Percentiles rank a stretch among this genome's conserved stretches.
phyloP scores from a whole-genome alignment of 371 early-diverging fungal species.

The Mortierella sp. region DNA sequence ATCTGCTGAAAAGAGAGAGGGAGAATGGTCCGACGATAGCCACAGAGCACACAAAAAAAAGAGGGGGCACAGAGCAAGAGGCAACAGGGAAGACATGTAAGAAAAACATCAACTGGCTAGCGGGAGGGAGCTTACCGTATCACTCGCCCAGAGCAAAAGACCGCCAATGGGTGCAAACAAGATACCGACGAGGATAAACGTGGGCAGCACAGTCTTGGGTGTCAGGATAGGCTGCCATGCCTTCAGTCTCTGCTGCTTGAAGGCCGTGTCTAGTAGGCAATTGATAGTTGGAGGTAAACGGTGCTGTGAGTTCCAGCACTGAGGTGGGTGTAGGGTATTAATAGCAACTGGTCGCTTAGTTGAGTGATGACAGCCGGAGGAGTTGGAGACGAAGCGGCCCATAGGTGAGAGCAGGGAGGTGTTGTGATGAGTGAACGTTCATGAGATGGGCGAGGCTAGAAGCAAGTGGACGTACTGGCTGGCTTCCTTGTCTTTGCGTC shows the following conservation, averaged over 20 bases:
- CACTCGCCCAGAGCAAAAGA: constrained; percentile 78
- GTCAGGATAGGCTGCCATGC: constrained; percentile 99
- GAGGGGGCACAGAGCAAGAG: neutral
- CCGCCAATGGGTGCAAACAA: constrained; percentile 95
- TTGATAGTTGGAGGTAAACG: too few species aligned
- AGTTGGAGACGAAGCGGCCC: too few species aligned
- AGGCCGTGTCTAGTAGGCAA: constrained; percentile 83
- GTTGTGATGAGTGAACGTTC: neutral
- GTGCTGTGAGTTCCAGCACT: too few species aligned
- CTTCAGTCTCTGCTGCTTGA: constrained; percentile 97
- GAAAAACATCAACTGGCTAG: neutral
- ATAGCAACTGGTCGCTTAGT: neutral
- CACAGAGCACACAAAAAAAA: too few species aligned
- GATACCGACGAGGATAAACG: constrained; percentile 91
- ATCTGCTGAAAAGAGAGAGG: neutral
- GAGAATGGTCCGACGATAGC: too few species aligned
- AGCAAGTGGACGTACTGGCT: constrained; percentile 34
- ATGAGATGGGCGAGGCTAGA: too few species aligned
- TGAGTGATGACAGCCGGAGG: too few species aligned
- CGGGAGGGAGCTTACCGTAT: constrained; percentile 63
- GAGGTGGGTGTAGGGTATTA: neutral
- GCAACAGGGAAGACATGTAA: neutral
- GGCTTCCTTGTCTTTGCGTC: constrained; percentile 59
- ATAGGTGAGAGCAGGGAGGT: too few species aligned
- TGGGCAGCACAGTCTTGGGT: constrained; percentile 93